Evolutionary conservation across 805 yeast genomes (phyloP), one percentile per base, ranked within the genome.

Genomic region (Maudiozyma bulderi): DNA sequence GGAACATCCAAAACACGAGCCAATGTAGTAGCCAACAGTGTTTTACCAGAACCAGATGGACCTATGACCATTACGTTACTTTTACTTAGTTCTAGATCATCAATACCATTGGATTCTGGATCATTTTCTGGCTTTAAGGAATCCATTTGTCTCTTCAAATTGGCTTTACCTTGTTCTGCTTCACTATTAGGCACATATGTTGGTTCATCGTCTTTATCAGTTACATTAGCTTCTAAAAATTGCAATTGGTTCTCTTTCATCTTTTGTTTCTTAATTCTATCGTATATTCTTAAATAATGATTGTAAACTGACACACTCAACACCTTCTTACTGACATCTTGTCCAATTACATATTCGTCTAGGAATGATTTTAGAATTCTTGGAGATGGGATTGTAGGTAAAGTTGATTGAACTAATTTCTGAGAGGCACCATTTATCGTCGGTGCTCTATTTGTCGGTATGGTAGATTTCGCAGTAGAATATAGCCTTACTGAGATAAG

Each of bases 11-110:
- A 57, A 0, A 72, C 65, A 38, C 68, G 69, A 0, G 84, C 83
- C 41, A 79, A 60, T 0, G 81, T 76, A 42, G 73, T 70, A 1
- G 83, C 82, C 35, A 79, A 66, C 13, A 78, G 57, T 0, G 84
- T 80, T 57, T 79, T 80, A 15, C 84, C 84, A 3, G 81, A 74
- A 0, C 84, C 84, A 6, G 81, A 75, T 0, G 84, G 84, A 0
- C 84, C 84, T 8, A 80, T 61, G 1, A 79, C 61, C 43, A 79
- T 55, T 1, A 80, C 73, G 59, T 80, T 80, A 32, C 82, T 75
- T 52, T 79, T 79, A 47, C 77, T 78, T 43, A 78, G 57, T 44
- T 73, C 75, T n/a, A 77, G 65, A 43, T 68, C 68, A 1, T 70
- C 71, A 46, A 70, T 73, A 14, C 56, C 57, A 4, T 49, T 45